Conservation (phyloP, 2,329 filamentous ascomycete genomes). For the Fusarium foetens region DNA sequence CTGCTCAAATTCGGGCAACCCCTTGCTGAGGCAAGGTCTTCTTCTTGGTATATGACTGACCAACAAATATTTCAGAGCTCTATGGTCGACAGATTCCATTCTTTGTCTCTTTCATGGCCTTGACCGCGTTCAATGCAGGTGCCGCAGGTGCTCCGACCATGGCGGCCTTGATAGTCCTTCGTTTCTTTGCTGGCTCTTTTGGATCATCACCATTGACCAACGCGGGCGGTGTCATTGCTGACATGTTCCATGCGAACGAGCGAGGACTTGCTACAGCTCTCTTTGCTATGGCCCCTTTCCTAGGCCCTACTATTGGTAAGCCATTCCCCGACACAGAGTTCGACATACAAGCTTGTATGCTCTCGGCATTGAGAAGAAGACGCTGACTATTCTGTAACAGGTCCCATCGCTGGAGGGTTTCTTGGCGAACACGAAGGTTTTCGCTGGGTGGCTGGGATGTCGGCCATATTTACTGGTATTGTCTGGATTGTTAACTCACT, state of each 20-base stretch:
- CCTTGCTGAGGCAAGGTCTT: not conserved
- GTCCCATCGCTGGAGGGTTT: slow-evolving; percentile 72
- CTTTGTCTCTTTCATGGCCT: slow-evolving; percentile 64
- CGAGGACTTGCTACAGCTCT: slow-evolving; percentile 67
- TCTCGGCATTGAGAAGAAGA: not conserved
- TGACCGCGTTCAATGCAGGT: slow-evolving; percentile 71
- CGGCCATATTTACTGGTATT: slow-evolving; percentile 68
- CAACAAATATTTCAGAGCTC: slow-evolving; percentile 63
- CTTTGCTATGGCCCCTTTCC: slow-evolving; percentile 71
- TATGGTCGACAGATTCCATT: slow-evolving; percentile 70
- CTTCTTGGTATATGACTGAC: not conserved
- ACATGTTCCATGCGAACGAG: slow-evolving; percentile 57
- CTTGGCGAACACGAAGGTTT: slow-evolving; percentile 68
- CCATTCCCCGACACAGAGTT: not conserved
- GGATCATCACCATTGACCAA: slow-evolving; percentile 72
- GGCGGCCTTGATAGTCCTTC: slow-evolving; percentile 69
- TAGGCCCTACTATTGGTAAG: slow-evolving; percentile 66
- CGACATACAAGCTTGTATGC: not conserved
- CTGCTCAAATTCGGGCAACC: not conserved
- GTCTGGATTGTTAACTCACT: slow-evolving; percentile 65
- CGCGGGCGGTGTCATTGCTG: slow-evolving; percentile 70
- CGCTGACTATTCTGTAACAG: slow-evolving; percentile 28
- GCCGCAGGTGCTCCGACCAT: slow-evolving; percentile 67
- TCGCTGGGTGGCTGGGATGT: slow-evolving; percentile 72
- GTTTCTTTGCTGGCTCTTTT: slow-evolving; percentile 74